These are phyloP conservation scores for Fistulifera pelliculosa DNA, from an alignment of 108 stramenopile genomes.

Conservation along the genomic window DNA sequence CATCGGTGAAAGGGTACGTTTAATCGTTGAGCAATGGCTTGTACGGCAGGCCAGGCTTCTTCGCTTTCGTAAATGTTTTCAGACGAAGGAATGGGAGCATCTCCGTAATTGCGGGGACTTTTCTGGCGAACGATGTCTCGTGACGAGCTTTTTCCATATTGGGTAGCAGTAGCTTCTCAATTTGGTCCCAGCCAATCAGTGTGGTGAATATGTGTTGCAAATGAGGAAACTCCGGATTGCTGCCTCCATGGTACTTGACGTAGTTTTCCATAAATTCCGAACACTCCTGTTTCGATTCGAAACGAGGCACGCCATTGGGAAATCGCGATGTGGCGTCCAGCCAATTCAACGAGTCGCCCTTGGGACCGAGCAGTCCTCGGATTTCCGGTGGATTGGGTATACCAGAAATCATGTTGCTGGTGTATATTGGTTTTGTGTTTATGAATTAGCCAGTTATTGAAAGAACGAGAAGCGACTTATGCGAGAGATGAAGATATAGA, in stretches of 20 bases:
- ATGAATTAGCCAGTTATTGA: too few relatives aligned
- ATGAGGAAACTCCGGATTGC: slow-evolving; percentile 75
- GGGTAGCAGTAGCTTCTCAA: slow-evolving; percentile 64
- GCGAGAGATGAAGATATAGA: too few relatives aligned
- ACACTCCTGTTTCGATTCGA: slow-evolving; percentile 55
- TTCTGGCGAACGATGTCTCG: slow-evolving; percentile 45
- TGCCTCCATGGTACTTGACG: slow-evolving; percentile 62
- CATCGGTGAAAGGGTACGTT: slow-evolving; percentile 78
- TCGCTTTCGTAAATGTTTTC: slow-evolving; percentile 61
- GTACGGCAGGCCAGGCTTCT: slow-evolving; percentile 36
- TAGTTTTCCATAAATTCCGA: slow-evolving; percentile 68
- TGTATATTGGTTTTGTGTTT: too few relatives aligned
- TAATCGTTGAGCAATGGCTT: slow-evolving; percentile 69
- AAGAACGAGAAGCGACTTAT: too few relatives aligned
- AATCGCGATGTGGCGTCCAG: slow-evolving; percentile 60
- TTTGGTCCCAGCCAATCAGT: slow-evolving; percentile 78
- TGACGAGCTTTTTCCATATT: slow-evolving; percentile 65
- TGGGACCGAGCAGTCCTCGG: slow-evolving; percentile 73
- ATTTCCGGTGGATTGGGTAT: slow-evolving; percentile 43
- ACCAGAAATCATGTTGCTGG: too few relatives aligned
- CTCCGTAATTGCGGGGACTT: slow-evolving; percentile 49
- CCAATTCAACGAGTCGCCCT: slow-evolving; percentile 76
- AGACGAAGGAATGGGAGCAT: slow-evolving; percentile 30
- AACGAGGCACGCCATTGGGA: slow-evolving; percentile 82
- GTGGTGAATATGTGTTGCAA: slow-evolving; percentile 84